Evolutionary conservation across 2,329 filamentous ascomycete species (phyloP), one percentile per base, ranked within the genome.

Genomic region (Alternaria hordeiaustralica): DNA sequence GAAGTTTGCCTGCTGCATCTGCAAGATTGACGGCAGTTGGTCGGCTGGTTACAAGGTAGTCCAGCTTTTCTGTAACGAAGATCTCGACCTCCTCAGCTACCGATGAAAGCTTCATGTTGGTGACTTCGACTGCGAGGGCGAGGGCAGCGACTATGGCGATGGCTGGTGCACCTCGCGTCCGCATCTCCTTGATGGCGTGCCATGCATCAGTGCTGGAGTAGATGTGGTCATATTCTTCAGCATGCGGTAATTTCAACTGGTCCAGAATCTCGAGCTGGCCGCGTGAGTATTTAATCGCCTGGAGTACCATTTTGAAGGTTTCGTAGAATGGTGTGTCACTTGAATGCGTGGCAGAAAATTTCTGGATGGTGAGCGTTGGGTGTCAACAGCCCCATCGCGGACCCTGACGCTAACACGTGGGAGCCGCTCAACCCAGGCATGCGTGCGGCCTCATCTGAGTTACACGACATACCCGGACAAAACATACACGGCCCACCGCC

Each of bases 71-170:
- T 61, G 90, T 84, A 67, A 97, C 92, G 77, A 92, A 92, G 3
- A 86, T 71, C 55, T 81, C 81, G 47, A 94, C 87, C 54, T 91
- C 87, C 51, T 91, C 88, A 0, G 87, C 85, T 5, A 83, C 79
- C 33, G 81, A 66, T 1, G 87, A 82, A 6, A 85, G 71, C 68
- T 83, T 84, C 63, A 86, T 86, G 8, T 87, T 87, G 55, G 89
- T 84, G 9, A 98, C 82, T 79, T 98, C 95, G 9, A 97, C 92
- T 2, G 94, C 94, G 36, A 97, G 87, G 3, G 92, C 90, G 33
- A 99, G 87, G 20, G 92, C 92, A 21, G 96, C 96, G n/a, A 99
- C 96, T 68, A 99, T 98, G 47, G 96, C 96, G 79, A 99, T 99
- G 49, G 96, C 96, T 0, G 96, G 96, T 6, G 96, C 96, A 44